Evolutionary conservation across 805 yeast species (phyloP).

Genomic region (Grigorovia humatica): DNA sequence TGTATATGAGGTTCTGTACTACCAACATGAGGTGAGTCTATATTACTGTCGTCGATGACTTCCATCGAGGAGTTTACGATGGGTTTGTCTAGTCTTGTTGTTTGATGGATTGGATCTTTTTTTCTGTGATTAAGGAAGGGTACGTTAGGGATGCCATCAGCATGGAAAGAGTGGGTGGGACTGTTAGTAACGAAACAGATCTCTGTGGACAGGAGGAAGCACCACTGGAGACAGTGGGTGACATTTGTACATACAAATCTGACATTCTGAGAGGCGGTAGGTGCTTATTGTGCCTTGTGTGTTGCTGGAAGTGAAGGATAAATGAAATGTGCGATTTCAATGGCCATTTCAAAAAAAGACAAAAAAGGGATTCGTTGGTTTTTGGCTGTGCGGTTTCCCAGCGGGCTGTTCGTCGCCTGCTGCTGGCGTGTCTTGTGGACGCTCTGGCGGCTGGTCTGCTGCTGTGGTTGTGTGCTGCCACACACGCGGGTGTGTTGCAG

Average conservation of each 20-base stretch:
- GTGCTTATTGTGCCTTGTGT: neutral
- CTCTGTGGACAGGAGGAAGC: neutral
- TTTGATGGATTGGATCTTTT: conserved; percentile 7
- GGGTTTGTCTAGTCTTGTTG: conserved; percentile 3
- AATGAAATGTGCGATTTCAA: neutral
- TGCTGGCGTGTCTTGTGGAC: too few relatives aligned
- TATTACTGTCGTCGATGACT: neutral
- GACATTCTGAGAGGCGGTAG: neutral
- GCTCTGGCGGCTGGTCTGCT: neutral
- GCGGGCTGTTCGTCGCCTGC: neutral
- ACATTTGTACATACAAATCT: neutral
- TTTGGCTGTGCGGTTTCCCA: too few relatives aligned
- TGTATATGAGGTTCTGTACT: neutral
- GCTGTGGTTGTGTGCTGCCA: neutral
- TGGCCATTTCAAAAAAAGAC: too few relatives aligned
- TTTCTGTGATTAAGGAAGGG: neutral
- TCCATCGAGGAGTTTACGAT: neutral
- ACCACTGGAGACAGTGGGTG: neutral
- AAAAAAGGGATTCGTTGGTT: neutral
- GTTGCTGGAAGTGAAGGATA: neutral
- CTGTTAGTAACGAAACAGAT: neutral
- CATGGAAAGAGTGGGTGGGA: neutral
- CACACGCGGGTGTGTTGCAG: neutral
- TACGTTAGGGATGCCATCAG: neutral
- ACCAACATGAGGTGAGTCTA: neutral